Evolutionary conservation across 257 asterid genomes (phyloP).

Genomic region (Datura wrightii): DNA sequence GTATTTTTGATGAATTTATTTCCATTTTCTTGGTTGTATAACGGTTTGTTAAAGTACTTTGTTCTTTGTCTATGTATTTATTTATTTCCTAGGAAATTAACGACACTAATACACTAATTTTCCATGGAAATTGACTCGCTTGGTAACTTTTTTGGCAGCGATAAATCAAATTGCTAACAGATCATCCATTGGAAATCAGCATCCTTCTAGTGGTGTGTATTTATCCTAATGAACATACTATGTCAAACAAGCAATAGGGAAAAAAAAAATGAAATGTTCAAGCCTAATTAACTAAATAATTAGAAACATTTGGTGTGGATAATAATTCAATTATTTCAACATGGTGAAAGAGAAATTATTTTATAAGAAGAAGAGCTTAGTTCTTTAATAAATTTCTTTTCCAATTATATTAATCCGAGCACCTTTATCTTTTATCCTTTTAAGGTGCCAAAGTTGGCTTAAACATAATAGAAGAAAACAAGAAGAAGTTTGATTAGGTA

Average conservation of each 20-base stretch:
- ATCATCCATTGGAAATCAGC: no score
- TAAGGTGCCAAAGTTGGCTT: neutral
- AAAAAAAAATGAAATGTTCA: neutral
- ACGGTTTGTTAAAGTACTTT: neutral
- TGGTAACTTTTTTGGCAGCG: neutral
- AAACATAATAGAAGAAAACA: neutral
- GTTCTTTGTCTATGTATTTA: neutral
- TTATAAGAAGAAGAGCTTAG: neutral
- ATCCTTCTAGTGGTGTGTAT: no score
- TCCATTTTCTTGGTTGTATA: neutral
- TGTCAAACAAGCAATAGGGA: neutral
- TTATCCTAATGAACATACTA: no score
- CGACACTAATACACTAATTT: neutral
- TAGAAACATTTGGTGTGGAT: neutral
- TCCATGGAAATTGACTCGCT: neutral
- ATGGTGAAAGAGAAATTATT: neutral
- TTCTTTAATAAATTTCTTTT: neutral
- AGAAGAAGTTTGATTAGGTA: slow-evolving; percentile 20
- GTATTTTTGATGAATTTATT: slow-evolving; percentile 5
- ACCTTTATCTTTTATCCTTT: neutral
- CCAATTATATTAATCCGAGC: neutral
- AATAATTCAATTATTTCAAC: neutral
- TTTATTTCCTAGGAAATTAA: neutral
- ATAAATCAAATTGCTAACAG: no score
- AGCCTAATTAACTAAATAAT: neutral